Conservation (phyloP, 768 basidiomycete species). For the Serpula lacrymans region DNA sequence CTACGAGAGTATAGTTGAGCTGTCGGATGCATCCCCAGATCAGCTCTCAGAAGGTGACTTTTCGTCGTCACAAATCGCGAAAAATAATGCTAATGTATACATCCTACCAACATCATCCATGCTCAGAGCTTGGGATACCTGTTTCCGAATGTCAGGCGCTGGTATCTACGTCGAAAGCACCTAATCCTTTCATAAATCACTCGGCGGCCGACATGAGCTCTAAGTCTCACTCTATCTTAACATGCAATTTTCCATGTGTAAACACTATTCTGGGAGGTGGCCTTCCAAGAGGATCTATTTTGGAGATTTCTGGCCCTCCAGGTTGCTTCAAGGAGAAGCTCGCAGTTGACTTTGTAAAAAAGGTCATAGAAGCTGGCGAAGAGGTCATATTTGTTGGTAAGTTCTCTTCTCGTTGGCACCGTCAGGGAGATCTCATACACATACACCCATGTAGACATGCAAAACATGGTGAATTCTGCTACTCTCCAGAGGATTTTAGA, state of each 20-base stretch:
- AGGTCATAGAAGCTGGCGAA: conserved; percentile 44
- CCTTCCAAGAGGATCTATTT: conserved; percentile 53
- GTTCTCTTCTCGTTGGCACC: conserved; percentile 5
- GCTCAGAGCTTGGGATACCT: conserved; percentile 49
- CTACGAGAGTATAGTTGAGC: conserved; percentile 56
- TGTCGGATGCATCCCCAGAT: conserved; percentile 41
- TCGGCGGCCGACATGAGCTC: conserved; percentile 46
- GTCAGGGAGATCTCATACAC: conserved; percentile 6
- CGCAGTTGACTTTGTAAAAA: conserved; percentile 45
- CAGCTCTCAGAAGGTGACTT: conserved; percentile 46
- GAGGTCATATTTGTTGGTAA: conserved; percentile 67
- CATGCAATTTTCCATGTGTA: conserved; percentile 40
- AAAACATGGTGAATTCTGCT: conserved; percentile 42
- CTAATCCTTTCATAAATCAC: conserved; percentile 45
- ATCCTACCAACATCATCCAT: too few species aligned
- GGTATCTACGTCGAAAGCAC: conserved; percentile 37
- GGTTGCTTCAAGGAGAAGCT: conserved; percentile 63
- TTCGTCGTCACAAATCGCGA: neutral
- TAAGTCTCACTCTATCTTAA: conserved; percentile 8
- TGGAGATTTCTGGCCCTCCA: conserved; percentile 77
- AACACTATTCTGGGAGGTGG: conserved; percentile 65
- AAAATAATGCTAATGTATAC: neutral
- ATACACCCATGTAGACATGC: conserved; percentile 39
- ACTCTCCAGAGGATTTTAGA: conserved; percentile 25
- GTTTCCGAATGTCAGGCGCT: conserved; percentile 44